Percentiles rank a stretch among this genome's conserved stretches.
These are phyloP conservation scores for Cornus florida DNA, from an alignment of 148 eudicot genomes.

Conservation along the genomic window DNA sequence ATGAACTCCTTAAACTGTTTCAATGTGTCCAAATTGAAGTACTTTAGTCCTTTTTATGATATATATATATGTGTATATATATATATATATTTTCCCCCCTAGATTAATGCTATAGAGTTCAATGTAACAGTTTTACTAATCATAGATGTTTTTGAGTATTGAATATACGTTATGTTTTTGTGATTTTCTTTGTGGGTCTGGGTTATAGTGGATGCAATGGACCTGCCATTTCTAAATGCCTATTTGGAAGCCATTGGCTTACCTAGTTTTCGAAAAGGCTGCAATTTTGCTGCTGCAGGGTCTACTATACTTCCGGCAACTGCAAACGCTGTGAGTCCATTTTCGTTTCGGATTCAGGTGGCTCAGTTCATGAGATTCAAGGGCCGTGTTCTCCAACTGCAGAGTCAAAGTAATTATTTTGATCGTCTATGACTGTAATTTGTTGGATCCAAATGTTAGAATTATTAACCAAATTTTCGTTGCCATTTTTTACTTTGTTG, in stretches of 20 bases:
- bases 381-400: slow-evolving; percentile 54
- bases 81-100: too few relatives aligned
- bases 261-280: slow-evolving; percentile 67
- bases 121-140: not conserved
- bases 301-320: slow-evolving; percentile 77
- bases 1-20: too few relatives aligned
- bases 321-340: slow-evolving; percentile 76
- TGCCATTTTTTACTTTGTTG: slow-evolving; percentile 12
- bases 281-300: slow-evolving; percentile 90
- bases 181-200: not conserved
- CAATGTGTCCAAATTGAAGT: too few relatives aligned
- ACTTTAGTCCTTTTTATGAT: too few relatives aligned
- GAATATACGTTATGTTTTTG: not conserved
- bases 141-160: not conserved
- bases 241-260: slow-evolving; percentile 76
- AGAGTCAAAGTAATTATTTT: slow-evolving; percentile 39
- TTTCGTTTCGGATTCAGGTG: slow-evolving; percentile 87
- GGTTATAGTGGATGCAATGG: slow-evolving; percentile 89
- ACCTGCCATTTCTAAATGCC: slow-evolving; percentile 76
- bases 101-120: not conserved
- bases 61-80: too few relatives aligned
- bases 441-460: not conserved
- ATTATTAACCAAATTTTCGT: not conserved
- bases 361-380: slow-evolving; percentile 86
- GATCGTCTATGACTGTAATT: not conserved